Evolutionary conservation across 148 eudicot species (phyloP).

Genomic region (Silene latifolia): DNA sequence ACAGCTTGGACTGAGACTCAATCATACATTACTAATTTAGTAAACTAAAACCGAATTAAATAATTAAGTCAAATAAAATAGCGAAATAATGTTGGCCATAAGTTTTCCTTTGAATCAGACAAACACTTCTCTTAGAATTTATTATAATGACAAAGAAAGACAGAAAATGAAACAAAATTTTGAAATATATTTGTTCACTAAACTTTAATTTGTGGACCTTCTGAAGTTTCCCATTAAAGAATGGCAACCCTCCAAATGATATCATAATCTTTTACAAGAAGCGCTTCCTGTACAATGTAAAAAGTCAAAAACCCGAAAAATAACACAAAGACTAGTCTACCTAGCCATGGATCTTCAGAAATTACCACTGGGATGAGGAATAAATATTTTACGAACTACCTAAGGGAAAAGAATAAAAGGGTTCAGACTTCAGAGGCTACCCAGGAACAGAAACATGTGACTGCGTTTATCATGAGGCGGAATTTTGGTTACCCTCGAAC

Average conservation of each 20-base stretch:
- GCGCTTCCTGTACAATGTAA: conserved; percentile 12
- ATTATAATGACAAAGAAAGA: neutral
- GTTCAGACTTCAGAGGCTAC: conserved; percentile 21
- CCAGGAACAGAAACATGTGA: conserved; percentile 10
- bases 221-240: neutral
- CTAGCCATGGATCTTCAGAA: neutral
- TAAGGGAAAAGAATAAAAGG: neutral
- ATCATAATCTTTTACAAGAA: conserved; percentile 13
- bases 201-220: conserved; percentile 14
- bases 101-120: conserved; percentile 1
- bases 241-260: conserved; percentile 7
- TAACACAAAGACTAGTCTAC: neutral
- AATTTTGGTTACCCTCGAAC: conserved; percentile 26
- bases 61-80: conserved; percentile 7
- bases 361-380: conserved; percentile 12
- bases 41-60: neutral
- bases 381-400: conserved; percentile 12
- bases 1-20: conserved; percentile 14
- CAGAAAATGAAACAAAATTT: neutral
- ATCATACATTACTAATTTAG: neutral
- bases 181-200: neutral
- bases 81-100: neutral
- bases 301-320: neutral
- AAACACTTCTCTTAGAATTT: neutral
- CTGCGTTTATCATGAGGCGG: conserved; percentile 5